phyloP scores from a whole-genome alignment of 2,329 filamentous ascomycete species.

The Sarocladiaceae sp. region DNA sequence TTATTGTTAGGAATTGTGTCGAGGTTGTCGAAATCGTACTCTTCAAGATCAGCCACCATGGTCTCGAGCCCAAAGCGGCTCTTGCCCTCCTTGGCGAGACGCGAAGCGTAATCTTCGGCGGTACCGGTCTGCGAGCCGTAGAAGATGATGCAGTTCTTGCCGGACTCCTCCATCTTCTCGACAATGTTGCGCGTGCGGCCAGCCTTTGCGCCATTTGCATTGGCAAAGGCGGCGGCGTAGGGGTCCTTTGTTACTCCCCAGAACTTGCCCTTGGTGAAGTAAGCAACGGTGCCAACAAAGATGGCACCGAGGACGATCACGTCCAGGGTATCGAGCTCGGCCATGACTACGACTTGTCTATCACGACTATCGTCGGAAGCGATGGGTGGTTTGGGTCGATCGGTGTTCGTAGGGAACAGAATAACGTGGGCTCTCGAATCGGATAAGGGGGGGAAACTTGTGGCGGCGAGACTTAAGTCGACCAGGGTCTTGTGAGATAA shows the following conservation, averaged over 20 bases:
- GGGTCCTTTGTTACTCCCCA: slow-evolving; percentile 89
- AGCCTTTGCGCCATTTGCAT: slow-evolving; percentile 65
- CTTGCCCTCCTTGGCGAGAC: slow-evolving; percentile 94
- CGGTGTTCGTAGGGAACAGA: neutral
- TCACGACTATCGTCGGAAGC: neutral
- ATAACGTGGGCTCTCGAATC: neutral
- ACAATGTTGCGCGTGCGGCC: slow-evolving; percentile 88
- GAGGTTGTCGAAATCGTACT: slow-evolving; percentile 94
- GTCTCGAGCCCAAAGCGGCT: slow-evolving; percentile 94
- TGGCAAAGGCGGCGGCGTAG: slow-evolving; percentile 72
- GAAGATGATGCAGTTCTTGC: slow-evolving; percentile 97
- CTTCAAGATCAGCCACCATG: slow-evolving; percentile 96
- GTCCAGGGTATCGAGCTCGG: slow-evolving; percentile 94
- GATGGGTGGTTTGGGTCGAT: slow-evolving; percentile 5
- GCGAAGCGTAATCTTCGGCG: slow-evolving; percentile 95
- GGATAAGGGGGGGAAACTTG: neutral
- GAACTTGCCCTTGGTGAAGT: slow-evolving; percentile 95
- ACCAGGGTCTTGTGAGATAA: neutral
- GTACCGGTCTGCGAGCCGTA: slow-evolving; percentile 98
- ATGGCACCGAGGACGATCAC: slow-evolving; percentile 84
- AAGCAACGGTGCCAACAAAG: slow-evolving; percentile 82
- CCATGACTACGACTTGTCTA: slow-evolving; percentile 58
- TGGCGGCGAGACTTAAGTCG: neutral
- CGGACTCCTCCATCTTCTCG: slow-evolving; percentile 91
- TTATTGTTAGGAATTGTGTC: slow-evolving; percentile 87